Percentiles rank a stretch among this genome's conserved stretches.
Evolutionary conservation across 768 basidiomycete genomes (phyloP).

Genomic region (Astraeus odoratus): DNA sequence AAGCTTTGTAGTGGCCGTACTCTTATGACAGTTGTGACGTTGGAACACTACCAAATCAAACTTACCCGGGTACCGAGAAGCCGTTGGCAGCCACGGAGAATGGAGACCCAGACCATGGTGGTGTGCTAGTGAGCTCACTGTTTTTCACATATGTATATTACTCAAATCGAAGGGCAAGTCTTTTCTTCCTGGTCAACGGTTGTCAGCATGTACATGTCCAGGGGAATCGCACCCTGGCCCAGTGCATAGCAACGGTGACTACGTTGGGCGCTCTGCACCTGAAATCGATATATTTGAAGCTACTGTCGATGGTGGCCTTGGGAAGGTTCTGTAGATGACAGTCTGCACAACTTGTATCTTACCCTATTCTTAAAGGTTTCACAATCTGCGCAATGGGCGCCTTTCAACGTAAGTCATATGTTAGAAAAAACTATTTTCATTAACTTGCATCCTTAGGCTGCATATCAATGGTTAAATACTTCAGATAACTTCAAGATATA

Average conservation of each 20-base stretch:
- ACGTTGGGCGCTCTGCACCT: slow-evolving; percentile 48
- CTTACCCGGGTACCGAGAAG: slow-evolving; percentile 34
- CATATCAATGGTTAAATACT: slow-evolving; percentile 36
- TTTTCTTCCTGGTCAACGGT: slow-evolving; percentile 49
- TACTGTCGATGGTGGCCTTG: slow-evolving; percentile 21
- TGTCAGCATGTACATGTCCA: slow-evolving; percentile 52
- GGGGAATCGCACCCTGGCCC: slow-evolving; percentile 57
- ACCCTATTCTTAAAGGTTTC: slow-evolving; percentile 35
- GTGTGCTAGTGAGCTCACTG: slow-evolving; percentile 17
- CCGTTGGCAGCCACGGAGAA: slow-evolving; percentile 39
- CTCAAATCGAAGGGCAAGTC: slow-evolving; percentile 18
- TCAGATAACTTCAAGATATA: slow-evolving; percentile 29
- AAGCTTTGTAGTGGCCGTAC: slow-evolving; percentile 39
- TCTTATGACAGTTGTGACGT: slow-evolving; percentile 63
- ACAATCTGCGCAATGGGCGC: slow-evolving; percentile 45
- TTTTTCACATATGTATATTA: neutral
- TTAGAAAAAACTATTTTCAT: neutral
- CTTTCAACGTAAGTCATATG: slow-evolving; percentile 24
- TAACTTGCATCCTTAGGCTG: slow-evolving; percentile 26
- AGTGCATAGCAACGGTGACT: slow-evolving; percentile 38
- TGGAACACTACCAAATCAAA: slow-evolving; percentile 74
- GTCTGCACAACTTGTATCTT: slow-evolving; percentile 1
- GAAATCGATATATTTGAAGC: slow-evolving; percentile 60
- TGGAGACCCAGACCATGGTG: slow-evolving; percentile 30
- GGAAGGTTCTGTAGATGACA: slow-evolving; percentile 25